phyloP scores from a whole-genome alignment of 1,284 basidiomycete species.

The Leucoagaricus sp. region DNA sequence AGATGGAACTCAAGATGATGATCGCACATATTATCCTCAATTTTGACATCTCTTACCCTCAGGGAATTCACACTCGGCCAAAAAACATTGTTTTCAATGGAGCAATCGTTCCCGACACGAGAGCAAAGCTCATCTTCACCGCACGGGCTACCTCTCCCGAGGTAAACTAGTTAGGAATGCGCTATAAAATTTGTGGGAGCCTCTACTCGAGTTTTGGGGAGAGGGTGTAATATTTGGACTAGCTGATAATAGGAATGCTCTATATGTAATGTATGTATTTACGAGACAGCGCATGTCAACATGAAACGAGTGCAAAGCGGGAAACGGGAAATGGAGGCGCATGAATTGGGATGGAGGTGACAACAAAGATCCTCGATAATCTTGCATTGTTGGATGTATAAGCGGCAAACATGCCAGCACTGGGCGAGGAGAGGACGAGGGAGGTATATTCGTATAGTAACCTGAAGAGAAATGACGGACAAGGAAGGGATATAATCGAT shows the following conservation, averaged over 20 bases:
- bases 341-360: no score
- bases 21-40: constrained; percentile 36
- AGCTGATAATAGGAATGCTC: no score
- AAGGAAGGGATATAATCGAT: not conserved
- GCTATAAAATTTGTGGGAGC: no score
- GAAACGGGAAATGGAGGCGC: no score
- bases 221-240: no score
- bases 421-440: not conserved
- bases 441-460: constrained; percentile 1
- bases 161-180: not conserved
- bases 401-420: not conserved
- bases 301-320: no score
- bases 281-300: no score
- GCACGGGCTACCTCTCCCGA: constrained; percentile 10
- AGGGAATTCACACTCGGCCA: constrained; percentile 26
- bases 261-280: no score
- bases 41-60: constrained; percentile 33
- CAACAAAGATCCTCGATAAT: not conserved
- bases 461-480: not conserved
- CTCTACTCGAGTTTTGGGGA: no score
- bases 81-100: constrained; percentile 33
- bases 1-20: constrained; percentile 41
- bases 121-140: constrained; percentile 31
- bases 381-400: not conserved
- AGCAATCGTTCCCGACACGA: constrained; percentile 32